These are phyloP conservation scores for Metschnikowia peoriensis DNA, from an alignment of 805 yeast genomes.

Conservation along the genomic window DNA sequence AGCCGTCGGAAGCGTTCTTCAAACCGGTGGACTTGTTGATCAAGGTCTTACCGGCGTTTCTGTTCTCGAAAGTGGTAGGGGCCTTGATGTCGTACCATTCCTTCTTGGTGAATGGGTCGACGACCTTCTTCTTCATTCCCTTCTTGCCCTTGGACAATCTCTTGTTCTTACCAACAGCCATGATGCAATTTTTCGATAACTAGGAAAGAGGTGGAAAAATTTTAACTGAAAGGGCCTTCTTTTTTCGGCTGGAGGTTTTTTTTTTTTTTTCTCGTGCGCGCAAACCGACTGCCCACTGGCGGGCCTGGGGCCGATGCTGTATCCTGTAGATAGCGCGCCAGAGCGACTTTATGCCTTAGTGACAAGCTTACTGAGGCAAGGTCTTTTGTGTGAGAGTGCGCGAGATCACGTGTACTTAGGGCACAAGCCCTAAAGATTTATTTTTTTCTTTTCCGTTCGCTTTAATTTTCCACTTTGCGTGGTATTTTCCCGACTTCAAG, in stretches of 20 bases:
- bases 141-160: conserved; percentile 89
- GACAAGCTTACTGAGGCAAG: too few relatives aligned
- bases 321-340: background rate
- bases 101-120: conserved; percentile 99
- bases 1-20: conserved; percentile 96
- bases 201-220: conserved; percentile 5
- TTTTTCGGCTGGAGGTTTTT: conserved; percentile 2
- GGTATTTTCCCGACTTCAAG: too few relatives aligned
- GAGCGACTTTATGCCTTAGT: background rate
- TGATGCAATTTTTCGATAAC: conserved; percentile 18
- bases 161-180: conserved; percentile 90
- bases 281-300: background rate
- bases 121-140: conserved; percentile 98
- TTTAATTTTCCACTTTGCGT: too few relatives aligned
- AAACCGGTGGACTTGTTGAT: conserved; percentile 98
- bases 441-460: too few relatives aligned
- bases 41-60: conserved; percentile 97
- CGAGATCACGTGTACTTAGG: background rate
- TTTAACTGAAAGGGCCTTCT: background rate
- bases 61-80: conserved; percentile 97
- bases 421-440: background rate
- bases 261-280: background rate
- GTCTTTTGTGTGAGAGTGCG: background rate
- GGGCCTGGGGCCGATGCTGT: background rate
- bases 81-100: conserved; percentile 99